Conservation (phyloP, 1,284 basidiomycete species). For the Meira nashicola region DNA sequence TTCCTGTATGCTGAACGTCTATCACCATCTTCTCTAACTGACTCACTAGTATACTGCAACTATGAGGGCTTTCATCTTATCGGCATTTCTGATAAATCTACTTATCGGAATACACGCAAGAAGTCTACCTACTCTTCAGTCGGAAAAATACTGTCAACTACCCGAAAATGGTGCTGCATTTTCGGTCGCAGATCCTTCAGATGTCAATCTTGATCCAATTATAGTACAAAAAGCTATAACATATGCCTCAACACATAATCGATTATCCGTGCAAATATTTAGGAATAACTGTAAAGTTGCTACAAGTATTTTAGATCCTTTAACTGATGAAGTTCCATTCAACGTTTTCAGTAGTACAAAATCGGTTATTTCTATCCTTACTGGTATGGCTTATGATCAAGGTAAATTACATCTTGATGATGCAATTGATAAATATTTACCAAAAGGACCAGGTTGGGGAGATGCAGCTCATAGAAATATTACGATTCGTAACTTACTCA, state of each 20-base stretch:
- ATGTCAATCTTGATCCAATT: no score
- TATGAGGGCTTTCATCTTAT: no score
- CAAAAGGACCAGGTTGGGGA: not conserved
- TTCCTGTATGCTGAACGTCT: no score
- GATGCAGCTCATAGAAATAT: not conserved
- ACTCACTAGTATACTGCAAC: no score
- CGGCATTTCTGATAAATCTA: no score
- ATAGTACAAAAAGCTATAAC: not conserved
- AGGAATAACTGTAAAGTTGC: not conserved
- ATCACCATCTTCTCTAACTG: no score
- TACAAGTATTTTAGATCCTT: constrained; percentile 4
- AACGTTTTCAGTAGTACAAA: not conserved
- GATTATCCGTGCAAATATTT: not conserved
- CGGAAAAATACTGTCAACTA: no score
- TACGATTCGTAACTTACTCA: not conserved
- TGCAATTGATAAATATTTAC: constrained; percentile 3
- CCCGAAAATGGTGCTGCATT: no score
- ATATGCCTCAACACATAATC: not conserved
- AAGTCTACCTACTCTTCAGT: no score
- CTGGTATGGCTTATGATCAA: no score
- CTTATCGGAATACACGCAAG: no score
- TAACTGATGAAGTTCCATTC: constrained; percentile 1
- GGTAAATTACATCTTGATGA: not conserved
- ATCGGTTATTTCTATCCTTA: not conserved
- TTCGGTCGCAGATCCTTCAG: no score